phyloP scores from a whole-genome alignment of 441 rosid species.

The Populus hybrid region DNA sequence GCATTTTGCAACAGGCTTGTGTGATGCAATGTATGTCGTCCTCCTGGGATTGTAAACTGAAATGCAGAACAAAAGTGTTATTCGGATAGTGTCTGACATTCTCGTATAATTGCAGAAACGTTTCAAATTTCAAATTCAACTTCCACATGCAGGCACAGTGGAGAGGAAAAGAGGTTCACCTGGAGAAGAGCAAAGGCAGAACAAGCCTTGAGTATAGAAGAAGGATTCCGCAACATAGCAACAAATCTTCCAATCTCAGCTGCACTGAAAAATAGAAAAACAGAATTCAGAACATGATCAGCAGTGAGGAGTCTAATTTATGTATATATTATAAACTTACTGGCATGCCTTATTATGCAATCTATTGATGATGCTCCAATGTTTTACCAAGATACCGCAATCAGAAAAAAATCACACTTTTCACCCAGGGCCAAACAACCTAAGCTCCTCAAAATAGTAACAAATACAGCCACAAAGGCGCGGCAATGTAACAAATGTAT shows the following conservation, averaged over 20 bases:
- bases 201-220: conserved; percentile 41
- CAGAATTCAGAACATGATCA: not conserved
- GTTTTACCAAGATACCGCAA: too few relatives aligned
- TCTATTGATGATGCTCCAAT: too few relatives aligned
- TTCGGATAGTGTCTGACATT: not conserved
- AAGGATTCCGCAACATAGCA: conserved; percentile 47
- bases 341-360: not conserved
- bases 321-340: not conserved
- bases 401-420: too few relatives aligned
- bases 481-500: too few relatives aligned
- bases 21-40: conserved; percentile 46
- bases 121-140: not conserved
- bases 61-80: not conserved
- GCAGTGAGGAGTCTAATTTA: not conserved
- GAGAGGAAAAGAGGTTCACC: conserved; percentile 22
- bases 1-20: conserved; percentile 33
- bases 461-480: too few relatives aligned
- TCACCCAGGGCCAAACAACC: too few relatives aligned
- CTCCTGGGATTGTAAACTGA: conserved; percentile 56
- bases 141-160: not conserved
- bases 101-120: not conserved
- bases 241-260: conserved; percentile 54
- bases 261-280: conserved; percentile 21
- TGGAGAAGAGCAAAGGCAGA: conserved; percentile 59
- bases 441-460: too few relatives aligned